Percentiles rank a stretch among this genome's conserved stretches.
Conservation (phyloP, 495 filamentous ascomycete genomes). For the Gamarada debralockiae region DNA sequence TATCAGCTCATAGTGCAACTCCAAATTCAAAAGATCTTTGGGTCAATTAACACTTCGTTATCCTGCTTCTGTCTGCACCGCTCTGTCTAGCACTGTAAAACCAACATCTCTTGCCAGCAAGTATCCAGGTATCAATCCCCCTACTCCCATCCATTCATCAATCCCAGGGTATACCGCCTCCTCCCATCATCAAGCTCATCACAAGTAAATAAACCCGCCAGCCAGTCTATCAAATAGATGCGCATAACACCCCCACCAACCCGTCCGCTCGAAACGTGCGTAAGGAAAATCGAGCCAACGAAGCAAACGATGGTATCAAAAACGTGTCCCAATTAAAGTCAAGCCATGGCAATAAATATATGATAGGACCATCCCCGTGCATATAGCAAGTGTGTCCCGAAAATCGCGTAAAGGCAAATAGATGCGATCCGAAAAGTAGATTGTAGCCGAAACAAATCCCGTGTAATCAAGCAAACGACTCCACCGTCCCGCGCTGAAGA, state of each 20-base stretch:
- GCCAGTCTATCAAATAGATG: not conserved
- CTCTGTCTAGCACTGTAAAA: too few species aligned
- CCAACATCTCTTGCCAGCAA: too few species aligned
- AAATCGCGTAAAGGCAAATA: not conserved
- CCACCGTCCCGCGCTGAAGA: too few species aligned
- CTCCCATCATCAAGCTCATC: not conserved
- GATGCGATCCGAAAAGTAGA: not conserved
- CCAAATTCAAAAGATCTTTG: too few species aligned
- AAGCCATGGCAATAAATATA: not conserved
- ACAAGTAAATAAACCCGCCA: not conserved
- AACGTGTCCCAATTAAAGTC: not conserved
- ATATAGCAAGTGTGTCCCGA: not conserved
- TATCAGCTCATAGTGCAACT: too few species aligned
- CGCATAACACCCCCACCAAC: too few species aligned
- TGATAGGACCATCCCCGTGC: not conserved
- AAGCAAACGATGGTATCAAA: slow-evolving; percentile 21
- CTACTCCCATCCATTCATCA: too few species aligned
- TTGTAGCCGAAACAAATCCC: not conserved
- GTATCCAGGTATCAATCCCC: too few species aligned
- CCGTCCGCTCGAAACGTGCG: too few species aligned
- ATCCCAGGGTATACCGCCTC: not conserved
- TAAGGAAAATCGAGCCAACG: not conserved
- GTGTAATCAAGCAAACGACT: too few species aligned
- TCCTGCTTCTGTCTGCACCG: too few species aligned
- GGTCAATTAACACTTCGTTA: too few species aligned